phyloP scores from a whole-genome alignment of 305 asterid species.

The Caryopteris hybrid region DNA sequence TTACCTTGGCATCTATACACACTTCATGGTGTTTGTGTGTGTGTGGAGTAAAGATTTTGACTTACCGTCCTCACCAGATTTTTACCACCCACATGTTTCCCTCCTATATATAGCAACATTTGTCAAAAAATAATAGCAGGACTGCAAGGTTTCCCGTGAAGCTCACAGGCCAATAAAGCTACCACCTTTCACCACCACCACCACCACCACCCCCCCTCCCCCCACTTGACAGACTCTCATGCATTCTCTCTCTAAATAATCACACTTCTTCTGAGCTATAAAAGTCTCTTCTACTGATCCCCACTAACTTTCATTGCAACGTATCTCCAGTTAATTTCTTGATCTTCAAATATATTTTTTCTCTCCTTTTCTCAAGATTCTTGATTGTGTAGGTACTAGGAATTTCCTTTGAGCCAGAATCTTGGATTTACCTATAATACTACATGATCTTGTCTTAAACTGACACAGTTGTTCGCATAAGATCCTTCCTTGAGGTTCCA shows the following conservation, averaged over 20 bases:
- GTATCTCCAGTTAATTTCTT: slow-evolving; percentile 7
- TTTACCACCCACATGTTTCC: not conserved
- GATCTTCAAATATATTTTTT: not conserved
- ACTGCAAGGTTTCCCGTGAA: slow-evolving; percentile 61
- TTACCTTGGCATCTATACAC: slow-evolving; percentile 11
- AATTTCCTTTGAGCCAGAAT: slow-evolving; percentile 12
- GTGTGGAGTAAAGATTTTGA: slow-evolving; percentile 5
- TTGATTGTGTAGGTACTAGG: slow-evolving; percentile 17
- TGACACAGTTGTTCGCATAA: slow-evolving; percentile 6
- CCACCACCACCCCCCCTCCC: too few species aligned
- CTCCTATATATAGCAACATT: slow-evolving; percentile 16
- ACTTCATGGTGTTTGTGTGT: slow-evolving; percentile 13
- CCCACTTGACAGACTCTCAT: slow-evolving; percentile 24
- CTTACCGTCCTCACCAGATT: not conserved
- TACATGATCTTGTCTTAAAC: slow-evolving; percentile 4
- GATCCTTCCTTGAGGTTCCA: slow-evolving; percentile 17
- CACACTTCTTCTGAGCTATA: not conserved
- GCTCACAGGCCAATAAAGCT: slow-evolving; percentile 52
- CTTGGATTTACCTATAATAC: not conserved
- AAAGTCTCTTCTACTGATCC: not conserved
- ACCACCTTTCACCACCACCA: slow-evolving; percentile 29
- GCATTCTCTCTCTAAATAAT: slow-evolving; percentile 12
- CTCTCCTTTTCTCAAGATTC: slow-evolving; percentile 22
- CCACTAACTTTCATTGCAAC: not conserved
- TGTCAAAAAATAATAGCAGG: slow-evolving; percentile 22